Evolutionary conservation across 768 basidiomycete genomes (phyloP).

Genomic region (Lactarius pseudohatsudake): DNA sequence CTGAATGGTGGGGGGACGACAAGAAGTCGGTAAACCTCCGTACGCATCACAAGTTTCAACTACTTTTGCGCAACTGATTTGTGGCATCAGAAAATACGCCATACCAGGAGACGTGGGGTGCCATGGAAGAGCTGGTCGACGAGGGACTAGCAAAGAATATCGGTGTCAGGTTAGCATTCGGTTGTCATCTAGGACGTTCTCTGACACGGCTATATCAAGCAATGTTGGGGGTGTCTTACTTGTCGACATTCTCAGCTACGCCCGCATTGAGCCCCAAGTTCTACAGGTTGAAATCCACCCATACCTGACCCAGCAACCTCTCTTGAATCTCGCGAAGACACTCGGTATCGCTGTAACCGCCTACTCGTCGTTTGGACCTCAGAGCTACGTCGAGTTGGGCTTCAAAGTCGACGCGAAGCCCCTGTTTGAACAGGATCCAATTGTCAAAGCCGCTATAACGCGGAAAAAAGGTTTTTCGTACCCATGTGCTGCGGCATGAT

Average conservation of each 20-base stretch:
- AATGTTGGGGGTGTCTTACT: constrained; percentile 74
- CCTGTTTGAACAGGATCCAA: constrained; percentile 49
- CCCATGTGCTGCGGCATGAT: not conserved
- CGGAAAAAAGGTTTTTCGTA: constrained; percentile 51
- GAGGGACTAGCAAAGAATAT: constrained; percentile 73
- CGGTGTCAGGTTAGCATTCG: constrained; percentile 57
- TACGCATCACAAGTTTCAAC: constrained; percentile 36
- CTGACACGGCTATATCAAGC: constrained; percentile 39
- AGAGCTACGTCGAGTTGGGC: constrained; percentile 64
- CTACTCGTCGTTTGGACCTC: constrained; percentile 56
- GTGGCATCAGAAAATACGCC: constrained; percentile 54
- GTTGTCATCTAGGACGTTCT: not conserved
- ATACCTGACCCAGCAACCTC: constrained; percentile 49
- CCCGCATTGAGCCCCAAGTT: constrained; percentile 58
- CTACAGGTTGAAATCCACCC: constrained; percentile 64
- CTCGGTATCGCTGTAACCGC: constrained; percentile 52
- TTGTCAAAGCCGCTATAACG: constrained; percentile 47
- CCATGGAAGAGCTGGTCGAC: constrained; percentile 78
- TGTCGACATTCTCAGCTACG: constrained; percentile 77
- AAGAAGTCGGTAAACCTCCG: constrained; percentile 59
- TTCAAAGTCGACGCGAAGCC: constrained; percentile 49
- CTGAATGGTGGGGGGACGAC: constrained; percentile 79
- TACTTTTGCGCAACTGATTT: not conserved
- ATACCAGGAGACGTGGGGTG: constrained; percentile 80
- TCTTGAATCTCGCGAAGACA: constrained; percentile 45